Evolutionary conservation across 805 yeast genomes (phyloP).

Genomic region (Metschnikowia shivogae): DNA sequence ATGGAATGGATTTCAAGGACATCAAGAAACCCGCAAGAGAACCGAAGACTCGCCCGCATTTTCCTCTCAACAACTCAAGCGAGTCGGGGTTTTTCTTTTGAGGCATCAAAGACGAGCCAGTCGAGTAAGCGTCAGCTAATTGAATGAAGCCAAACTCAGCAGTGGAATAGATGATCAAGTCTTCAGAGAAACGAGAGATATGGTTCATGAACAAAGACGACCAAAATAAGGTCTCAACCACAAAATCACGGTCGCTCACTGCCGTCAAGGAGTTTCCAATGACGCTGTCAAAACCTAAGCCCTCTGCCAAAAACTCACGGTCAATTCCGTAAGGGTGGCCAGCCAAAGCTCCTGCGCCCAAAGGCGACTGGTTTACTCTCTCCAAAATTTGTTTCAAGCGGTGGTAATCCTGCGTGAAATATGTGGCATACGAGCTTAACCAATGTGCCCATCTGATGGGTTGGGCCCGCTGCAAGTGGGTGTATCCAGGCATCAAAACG

Average conservation of each 20-base stretch:
- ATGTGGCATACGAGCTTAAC: constrained; percentile 92
- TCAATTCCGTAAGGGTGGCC: constrained; percentile 99
- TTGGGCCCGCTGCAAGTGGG: constrained; percentile 97
- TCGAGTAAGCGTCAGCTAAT: constrained; percentile 95
- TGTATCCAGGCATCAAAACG: constrained; percentile 97
- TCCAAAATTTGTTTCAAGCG: constrained; percentile 75
- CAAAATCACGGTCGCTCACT: constrained; percentile 96
- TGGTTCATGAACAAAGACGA: constrained; percentile 92
- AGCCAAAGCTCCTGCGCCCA: constrained; percentile 97
- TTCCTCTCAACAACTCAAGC: constrained; percentile 90
- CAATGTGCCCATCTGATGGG: constrained; percentile 99
- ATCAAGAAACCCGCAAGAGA: constrained; percentile 91
- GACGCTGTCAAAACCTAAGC: constrained; percentile 75
- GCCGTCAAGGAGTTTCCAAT: constrained; percentile 97
- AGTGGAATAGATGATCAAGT: constrained; percentile 90
- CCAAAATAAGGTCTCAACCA: constrained; percentile 95
- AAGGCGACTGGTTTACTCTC: constrained; percentile 84
- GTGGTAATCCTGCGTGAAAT: constrained; percentile 84
- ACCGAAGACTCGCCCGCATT: constrained; percentile 96
- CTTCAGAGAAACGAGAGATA: constrained; percentile 90
- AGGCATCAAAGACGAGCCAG: constrained; percentile 98
- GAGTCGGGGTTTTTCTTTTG: constrained; percentile 99
- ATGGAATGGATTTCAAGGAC: constrained; percentile 95
- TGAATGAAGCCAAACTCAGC: constrained; percentile 95
- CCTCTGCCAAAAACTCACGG: constrained; percentile 79